Evolutionary conservation across 768 basidiomycete genomes (phyloP), one percentile per base, ranked within the genome.

Genomic region (Leccinum longicurvipes): DNA sequence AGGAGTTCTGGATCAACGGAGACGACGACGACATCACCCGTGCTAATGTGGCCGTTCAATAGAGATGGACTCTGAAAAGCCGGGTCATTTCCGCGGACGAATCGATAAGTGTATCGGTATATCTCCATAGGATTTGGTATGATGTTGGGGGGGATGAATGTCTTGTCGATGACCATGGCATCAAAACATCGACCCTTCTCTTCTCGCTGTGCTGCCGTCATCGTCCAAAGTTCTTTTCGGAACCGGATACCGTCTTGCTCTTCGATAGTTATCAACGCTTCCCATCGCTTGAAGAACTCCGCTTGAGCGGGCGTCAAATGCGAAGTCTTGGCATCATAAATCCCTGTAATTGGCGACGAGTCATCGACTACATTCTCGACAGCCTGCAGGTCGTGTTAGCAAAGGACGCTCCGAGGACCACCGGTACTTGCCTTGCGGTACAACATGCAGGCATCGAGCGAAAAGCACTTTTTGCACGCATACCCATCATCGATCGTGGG

Each of bases 171-270:
- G 31, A 83, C 67, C 96, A 98, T 95, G 46, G 81, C 75, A 36
- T 81, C 77, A 61, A 98, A 91, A 66, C 94, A 97, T 59, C 94
- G 78, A 3, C 97, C 97, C 41, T 81, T 82, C 53, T 74, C 79
- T 70, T 93, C 91, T 53, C 97, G 80, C 63, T 94, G 86, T 17
- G 70, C 74, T 0, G 93, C 92, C 6, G 81, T 81, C 80, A 96
- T 83, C 0, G 91, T 94, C 97, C 97, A 99, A 9, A 98, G 76
- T 63, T 99, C 95, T 60, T 89, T 91, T 67, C 85, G 84, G 74
- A 92, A 94, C 19, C 90, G 80, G 10, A 87, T 73, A 14, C 90
- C 75, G 60, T 97, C 95, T 55, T 87, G 85, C 67, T 98, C 97
- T 69, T 99, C 97, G 4, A 85, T 66, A 2, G 91, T 79, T 54